Conservation (phyloP, 164 flowering plant genomes). For the Platanus orientalis region DNA sequence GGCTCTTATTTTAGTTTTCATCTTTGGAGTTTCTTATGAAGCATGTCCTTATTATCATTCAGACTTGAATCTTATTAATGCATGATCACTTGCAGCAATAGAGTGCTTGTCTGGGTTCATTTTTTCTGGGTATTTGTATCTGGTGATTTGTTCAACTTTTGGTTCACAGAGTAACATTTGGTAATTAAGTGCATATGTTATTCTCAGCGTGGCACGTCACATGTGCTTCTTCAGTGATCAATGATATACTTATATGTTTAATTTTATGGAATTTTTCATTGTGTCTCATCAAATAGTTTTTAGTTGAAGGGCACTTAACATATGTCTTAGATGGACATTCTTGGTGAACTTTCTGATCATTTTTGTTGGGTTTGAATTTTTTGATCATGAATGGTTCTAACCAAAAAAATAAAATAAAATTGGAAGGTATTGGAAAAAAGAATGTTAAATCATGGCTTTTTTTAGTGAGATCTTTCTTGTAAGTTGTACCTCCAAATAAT, state of each 20-base stretch:
- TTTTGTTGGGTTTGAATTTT: not conserved
- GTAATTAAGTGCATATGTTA: not conserved
- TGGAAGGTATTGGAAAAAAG: too few species aligned
- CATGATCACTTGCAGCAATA: not conserved
- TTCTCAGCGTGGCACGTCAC: too few species aligned
- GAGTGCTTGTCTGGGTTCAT: not conserved
- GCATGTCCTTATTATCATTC: not conserved
- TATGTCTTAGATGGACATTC: not conserved
- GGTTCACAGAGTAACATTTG: not conserved
- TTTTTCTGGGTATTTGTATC: not conserved
- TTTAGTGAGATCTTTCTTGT: too few species aligned
- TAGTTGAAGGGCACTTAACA: not conserved
- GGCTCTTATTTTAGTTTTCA: not conserved
- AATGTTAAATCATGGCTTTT: too few species aligned
- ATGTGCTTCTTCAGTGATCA: too few species aligned
- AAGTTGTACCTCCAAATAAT: too few species aligned
- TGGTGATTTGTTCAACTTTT: not conserved
- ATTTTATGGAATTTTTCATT: too few species aligned
- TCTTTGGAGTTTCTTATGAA: not conserved
- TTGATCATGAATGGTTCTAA: not conserved
- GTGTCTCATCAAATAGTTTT: not conserved
- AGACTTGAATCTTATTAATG: not conserved
- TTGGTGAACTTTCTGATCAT: not conserved
- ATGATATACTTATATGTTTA: too few species aligned
- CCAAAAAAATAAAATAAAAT: too few species aligned